These are phyloP conservation scores for Syzygium syzygioides DNA, from an alignment of 441 rosid species.

Conservation along the genomic window DNA sequence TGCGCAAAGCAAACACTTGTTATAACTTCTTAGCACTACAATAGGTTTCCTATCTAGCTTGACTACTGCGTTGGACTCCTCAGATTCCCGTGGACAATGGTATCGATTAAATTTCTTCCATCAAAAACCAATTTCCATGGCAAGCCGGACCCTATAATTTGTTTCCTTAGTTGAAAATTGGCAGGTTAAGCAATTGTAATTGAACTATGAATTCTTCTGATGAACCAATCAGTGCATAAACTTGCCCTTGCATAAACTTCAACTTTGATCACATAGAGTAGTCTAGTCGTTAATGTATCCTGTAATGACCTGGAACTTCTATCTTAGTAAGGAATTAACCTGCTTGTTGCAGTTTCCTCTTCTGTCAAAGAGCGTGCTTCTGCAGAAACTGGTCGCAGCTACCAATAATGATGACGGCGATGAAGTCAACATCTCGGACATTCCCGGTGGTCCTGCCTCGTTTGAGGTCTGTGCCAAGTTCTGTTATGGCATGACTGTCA, in stretches of 20 bases:
- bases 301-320: neutral
- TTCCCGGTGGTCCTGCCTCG: slow-evolving; percentile 73
- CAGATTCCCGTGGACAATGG: neutral
- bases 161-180: neutral
- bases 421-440: slow-evolving; percentile 53
- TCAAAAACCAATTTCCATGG: neutral
- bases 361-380: slow-evolving; percentile 54
- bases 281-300: neutral
- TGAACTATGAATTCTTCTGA: neutral
- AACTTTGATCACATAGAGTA: neutral
- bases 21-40: neutral
- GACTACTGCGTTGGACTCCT: neutral
- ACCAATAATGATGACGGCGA: slow-evolving; percentile 32
- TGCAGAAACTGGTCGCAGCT: slow-evolving; percentile 53
- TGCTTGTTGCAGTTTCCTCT: slow-evolving; percentile 64
- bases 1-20: neutral
- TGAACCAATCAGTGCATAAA: neutral
- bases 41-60: neutral
- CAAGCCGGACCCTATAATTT: neutral
- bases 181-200: neutral
- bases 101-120: neutral
- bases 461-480: slow-evolving; percentile 80
- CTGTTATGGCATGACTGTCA: slow-evolving; percentile 75
- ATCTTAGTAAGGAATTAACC: neutral
- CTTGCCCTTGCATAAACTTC: neutral